phyloP scores from a whole-genome alignment of 164 flowering plant genomes.

The Tinospora cordifolia region DNA sequence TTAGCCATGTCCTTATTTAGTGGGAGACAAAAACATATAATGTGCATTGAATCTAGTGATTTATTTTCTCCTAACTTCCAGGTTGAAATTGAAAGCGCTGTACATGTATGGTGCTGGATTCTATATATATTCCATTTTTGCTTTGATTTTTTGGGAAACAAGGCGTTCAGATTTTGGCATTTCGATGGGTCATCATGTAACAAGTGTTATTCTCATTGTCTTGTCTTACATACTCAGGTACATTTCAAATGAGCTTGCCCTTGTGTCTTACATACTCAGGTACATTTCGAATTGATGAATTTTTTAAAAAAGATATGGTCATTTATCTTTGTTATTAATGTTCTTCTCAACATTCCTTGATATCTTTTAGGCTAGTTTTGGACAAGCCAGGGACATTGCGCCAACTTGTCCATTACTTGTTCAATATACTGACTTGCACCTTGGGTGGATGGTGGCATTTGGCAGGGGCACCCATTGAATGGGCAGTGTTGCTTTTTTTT shows the following conservation, averaged over 20 bases:
- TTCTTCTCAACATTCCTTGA: no score
- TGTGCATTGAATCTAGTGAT: conserved; percentile 8
- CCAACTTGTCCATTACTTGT: no score
- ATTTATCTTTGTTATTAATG: background rate
- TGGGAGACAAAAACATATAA: background rate
- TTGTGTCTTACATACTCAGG: background rate
- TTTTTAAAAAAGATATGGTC: background rate
- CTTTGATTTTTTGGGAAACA: conserved; percentile 89
- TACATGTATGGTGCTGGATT: conserved; percentile 91
- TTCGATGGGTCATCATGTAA: conserved; percentile 89
- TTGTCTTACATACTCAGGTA: conserved; percentile 78
- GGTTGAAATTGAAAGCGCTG: conserved; percentile 69
- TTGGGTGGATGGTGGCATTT: no score
- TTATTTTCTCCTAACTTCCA: conserved; percentile 23
- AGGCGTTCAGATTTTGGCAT: conserved; percentile 93
- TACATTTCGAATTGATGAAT: background rate
- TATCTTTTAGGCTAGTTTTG: no score
- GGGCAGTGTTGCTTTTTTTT: no score
- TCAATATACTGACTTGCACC: no score
- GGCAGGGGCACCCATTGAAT: no score
- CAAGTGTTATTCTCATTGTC: conserved; percentile 64
- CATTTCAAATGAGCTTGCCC: conserved; percentile 2
- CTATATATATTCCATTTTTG: conserved; percentile 83
- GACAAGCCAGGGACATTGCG: no score
- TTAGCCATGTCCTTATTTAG: background rate